Evolutionary conservation across 371 early-diverging fungal genomes (phyloP).

Genomic region (Batkoa obscura): DNA sequence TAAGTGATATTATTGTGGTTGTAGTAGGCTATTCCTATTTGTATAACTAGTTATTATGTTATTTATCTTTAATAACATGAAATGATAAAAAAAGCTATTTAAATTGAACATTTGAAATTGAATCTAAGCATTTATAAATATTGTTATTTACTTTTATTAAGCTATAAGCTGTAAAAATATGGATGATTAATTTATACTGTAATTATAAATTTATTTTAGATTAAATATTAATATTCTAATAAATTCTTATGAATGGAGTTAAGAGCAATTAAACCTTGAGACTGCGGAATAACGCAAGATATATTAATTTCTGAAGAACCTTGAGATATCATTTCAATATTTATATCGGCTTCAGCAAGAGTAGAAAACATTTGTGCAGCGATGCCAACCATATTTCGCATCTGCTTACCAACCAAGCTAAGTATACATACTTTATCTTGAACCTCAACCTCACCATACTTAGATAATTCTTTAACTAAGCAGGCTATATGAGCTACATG

Average conservation of each 20-base stretch:
- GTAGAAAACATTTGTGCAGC: slow-evolving; percentile 85
- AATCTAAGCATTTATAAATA: no score
- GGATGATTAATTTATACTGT: no score
- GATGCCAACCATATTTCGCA: slow-evolving; percentile 91
- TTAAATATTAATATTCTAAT: slow-evolving; percentile 13
- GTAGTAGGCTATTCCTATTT: no score
- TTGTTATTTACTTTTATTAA: no score
- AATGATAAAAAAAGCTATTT: no score
- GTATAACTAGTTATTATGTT: no score
- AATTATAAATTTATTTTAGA: no score
- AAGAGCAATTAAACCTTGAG: slow-evolving; percentile 51
- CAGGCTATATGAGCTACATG: slow-evolving; percentile 35
- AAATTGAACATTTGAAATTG: no score
- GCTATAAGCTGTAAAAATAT: no score
- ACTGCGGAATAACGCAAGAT: slow-evolving; percentile 78
- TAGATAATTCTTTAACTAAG: slow-evolving; percentile 45
- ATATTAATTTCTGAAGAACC: slow-evolving; percentile 95
- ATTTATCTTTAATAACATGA: no score
- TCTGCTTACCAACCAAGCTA: slow-evolving; percentile 86
- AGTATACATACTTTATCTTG: slow-evolving; percentile 77
- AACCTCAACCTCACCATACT: slow-evolving; percentile 53
- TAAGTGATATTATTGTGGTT: no score
- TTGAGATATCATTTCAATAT: slow-evolving; percentile 97
- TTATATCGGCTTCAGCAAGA: slow-evolving; percentile 70
- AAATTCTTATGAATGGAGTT: slow-evolving; percentile 69